Evolutionary conservation across 2,329 filamentous ascomycete species (phyloP).

Genomic region (Elsinoe australis): DNA sequence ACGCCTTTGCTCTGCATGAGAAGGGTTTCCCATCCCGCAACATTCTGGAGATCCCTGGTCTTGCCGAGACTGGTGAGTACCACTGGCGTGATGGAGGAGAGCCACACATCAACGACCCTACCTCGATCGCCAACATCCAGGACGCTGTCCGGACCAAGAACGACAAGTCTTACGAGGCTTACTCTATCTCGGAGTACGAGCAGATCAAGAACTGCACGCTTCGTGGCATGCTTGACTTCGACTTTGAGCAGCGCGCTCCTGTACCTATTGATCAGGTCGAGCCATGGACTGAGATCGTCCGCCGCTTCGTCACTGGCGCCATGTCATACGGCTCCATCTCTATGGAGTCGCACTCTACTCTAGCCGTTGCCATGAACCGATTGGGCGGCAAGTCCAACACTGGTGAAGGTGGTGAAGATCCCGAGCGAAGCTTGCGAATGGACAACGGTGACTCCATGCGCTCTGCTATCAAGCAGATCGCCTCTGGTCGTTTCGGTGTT

Average conservation of each 20-base stretch:
- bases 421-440: constrained; percentile 77
- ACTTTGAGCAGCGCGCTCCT: constrained; percentile 76
- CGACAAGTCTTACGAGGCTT: constrained; percentile 96
- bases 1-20: constrained; percentile 91
- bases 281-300: constrained; percentile 95
- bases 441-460: constrained; percentile 94
- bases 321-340: constrained; percentile 99
- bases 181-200: constrained; percentile 87
- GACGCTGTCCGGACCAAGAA: constrained; percentile 96
- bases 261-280: constrained; percentile 96
- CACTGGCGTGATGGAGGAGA: constrained; percentile 97
- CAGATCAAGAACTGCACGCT: constrained; percentile 95
- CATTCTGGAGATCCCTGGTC: constrained; percentile 67
- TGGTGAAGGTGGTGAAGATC: constrained; percentile 92
- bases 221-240: constrained; percentile 89
- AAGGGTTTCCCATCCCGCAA: constrained; percentile 77
- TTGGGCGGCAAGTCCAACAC: constrained; percentile 96
- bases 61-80: constrained; percentile 91
- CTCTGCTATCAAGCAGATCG: constrained; percentile 95
- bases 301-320: constrained; percentile 90
- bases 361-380: constrained; percentile 94
- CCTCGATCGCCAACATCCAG: constrained; percentile 92
- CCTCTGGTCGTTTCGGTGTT: constrained; percentile 90
- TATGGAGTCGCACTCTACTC: constrained; percentile 94
- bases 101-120: constrained; percentile 88